Base-by-base conservation (phyloP, 805 yeast genomes). In the Yarrowia bubula region DNA sequence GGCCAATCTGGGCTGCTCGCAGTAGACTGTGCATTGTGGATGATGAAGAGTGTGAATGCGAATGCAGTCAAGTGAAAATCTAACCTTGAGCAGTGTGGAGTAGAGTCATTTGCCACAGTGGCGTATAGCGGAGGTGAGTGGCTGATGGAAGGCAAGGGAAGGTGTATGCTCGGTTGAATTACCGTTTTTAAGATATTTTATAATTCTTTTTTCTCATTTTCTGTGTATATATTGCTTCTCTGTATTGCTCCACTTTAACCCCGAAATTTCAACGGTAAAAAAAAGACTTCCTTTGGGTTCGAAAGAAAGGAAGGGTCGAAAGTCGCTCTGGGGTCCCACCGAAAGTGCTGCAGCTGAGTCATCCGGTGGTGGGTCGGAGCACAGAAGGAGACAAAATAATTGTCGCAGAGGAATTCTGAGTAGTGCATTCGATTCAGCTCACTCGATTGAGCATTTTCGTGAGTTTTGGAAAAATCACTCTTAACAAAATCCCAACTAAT, bases 1-100 rank as follows among this genome's bases (percentile, higher is more conserved):
- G 64, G n/a, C 41, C 55, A 39, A 38, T 47, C 57, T 46, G 55
- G 55, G 61, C 41, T n/a, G 47, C 61, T 55, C 61, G 61, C 61
- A 55, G 61, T 55, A 55, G 47, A 39, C 61, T 55, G 46, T 55
- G 61, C 61, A 55, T 55, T 55, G 47, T 55, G 47, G 46, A 41
- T 55, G 61, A 41, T 39, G 61, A 55, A 41, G 46, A 39, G 46
- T 55, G 22, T 10, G 13, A 31, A 31, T 55, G 61, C 47, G 31
- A 38, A 3, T 55, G 61, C 35, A 55, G n/a, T n/a, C n/a, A n/a
- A n/a, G n/a, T n/a, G n/a, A n/a, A 55, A 55, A 55, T 55, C 61
- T 55, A 55, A 39, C 44, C 39, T 51, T 38, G 55, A 38, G 53
- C 14, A 2, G 7, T 46, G 55, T 48, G 55, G 55, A 35, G 41